Evolutionary conservation across 108 stramenopile genomes (phyloP).

Genomic region (Chaetoceros tenuissimus): DNA sequence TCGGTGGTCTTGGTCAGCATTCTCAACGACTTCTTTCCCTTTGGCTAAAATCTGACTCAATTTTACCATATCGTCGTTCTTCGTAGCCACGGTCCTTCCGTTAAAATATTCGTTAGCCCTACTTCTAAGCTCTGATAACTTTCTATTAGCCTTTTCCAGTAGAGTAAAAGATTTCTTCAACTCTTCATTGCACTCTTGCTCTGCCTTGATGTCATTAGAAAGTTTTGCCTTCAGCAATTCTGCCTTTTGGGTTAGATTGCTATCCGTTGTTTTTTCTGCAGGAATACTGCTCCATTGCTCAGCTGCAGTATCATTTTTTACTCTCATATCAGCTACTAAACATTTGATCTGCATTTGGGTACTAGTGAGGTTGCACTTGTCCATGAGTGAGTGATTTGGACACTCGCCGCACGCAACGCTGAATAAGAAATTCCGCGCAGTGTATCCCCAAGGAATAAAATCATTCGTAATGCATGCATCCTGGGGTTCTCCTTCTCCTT

Average conservation of each 20-base stretch:
- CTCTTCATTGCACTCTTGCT: too few species aligned
- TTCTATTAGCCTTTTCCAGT: too few species aligned
- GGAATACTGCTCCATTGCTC: slow-evolving; percentile 11
- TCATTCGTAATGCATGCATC: slow-evolving; percentile 7
- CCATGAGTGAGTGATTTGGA: slow-evolving; percentile 23
- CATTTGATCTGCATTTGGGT: slow-evolving; percentile 45
- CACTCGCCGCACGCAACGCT: slow-evolving; percentile 58
- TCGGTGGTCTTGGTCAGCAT: too few species aligned
- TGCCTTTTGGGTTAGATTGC: background rate
- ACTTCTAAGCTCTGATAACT: too few species aligned
- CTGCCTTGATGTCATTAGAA: too few species aligned
- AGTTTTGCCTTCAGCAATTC: too few species aligned
- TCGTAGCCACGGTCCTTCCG: too few species aligned
- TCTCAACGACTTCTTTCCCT: too few species aligned
- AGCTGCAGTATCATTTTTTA: slow-evolving; percentile 49
- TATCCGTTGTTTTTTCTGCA: slow-evolving; percentile 11
- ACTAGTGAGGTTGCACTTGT: slow-evolving; percentile 18
- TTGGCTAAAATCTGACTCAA: too few species aligned
- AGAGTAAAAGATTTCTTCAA: too few species aligned
- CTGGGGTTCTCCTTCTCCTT: slow-evolving; percentile 6
- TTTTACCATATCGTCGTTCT: too few species aligned
- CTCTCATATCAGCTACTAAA: slow-evolving; percentile 56
- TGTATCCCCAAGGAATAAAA: slow-evolving; percentile 61
- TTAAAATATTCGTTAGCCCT: too few species aligned
- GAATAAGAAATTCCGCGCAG: slow-evolving; percentile 36